Conservation (phyloP, 306 rosid species). For the Quercus rubra region DNA sequence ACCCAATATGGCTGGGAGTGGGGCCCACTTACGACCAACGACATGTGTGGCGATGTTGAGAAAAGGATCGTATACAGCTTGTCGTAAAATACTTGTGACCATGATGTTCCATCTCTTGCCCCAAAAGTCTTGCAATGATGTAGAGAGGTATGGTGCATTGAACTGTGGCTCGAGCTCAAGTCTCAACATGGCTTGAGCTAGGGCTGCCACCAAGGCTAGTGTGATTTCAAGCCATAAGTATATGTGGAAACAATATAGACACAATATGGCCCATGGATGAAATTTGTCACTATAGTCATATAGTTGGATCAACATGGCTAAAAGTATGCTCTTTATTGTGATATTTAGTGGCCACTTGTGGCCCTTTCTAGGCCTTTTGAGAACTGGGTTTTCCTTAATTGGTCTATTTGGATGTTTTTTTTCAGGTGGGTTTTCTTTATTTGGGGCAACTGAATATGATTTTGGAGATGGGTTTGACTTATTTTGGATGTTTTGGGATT, state of each 20-base stretch:
- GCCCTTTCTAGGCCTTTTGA: too few species aligned
- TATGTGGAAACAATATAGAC: slow-evolving; percentile 29
- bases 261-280: slow-evolving; percentile 2
- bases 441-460: not conserved
- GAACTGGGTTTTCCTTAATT: not conserved
- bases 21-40: slow-evolving; percentile 19
- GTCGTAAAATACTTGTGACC: slow-evolving; percentile 37
- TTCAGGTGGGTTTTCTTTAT: not conserved
- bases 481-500: not conserved
- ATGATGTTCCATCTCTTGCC: slow-evolving; percentile 42
- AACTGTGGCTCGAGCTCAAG: slow-evolving; percentile 40
- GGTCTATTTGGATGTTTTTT: not conserved
- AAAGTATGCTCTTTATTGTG: slow-evolving; percentile 12
- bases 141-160: slow-evolving; percentile 35
- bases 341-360: slow-evolving; percentile 6
- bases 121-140: slow-evolving; percentile 45
- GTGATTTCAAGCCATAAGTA: slow-evolving; percentile 26
- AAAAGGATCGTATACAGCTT: slow-evolving; percentile 35
- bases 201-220: slow-evolving; percentile 21
- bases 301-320: slow-evolving; percentile 3
- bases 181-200: slow-evolving; percentile 22
- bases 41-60: not conserved
- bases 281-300: slow-evolving; percentile 21
- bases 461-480: not conserved
- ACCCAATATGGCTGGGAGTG: slow-evolving; percentile 20